A percentile compares a stretch with the other conserved stretches of the same genome.
phyloP scores from a whole-genome alignment of 2,329 filamentous ascomycete genomes.

The Stagonosporopsis rhizophila region DNA sequence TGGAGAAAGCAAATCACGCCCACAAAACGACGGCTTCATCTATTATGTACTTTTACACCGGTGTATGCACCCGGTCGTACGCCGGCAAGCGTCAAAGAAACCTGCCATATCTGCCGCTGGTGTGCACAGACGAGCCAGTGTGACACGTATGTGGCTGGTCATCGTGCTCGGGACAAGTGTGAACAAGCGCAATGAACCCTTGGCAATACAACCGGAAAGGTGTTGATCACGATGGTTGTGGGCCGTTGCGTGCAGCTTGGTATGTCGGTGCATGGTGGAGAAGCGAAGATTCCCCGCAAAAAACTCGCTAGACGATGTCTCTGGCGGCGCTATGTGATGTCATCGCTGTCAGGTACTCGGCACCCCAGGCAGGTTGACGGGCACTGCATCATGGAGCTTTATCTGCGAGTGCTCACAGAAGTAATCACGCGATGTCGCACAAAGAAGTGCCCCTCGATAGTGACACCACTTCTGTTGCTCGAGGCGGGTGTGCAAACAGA shows the following conservation, averaged over 20 bases:
- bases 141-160: constrained; percentile 34
- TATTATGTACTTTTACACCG: constrained; percentile 11
- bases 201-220: constrained; percentile 15
- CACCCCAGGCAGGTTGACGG: neutral
- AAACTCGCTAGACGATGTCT: constrained; percentile 2
- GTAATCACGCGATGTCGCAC: neutral
- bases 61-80: constrained; percentile 14
- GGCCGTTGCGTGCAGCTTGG: constrained; percentile 6
- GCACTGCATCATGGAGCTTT: neutral
- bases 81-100: constrained; percentile 21
- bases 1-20: neutral
- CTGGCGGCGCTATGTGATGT: constrained; percentile 27
- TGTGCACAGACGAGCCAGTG: constrained; percentile 16
- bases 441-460: neutral
- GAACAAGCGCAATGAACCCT: constrained; percentile 11
- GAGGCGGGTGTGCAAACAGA: neutral
- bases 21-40: neutral
- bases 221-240: constrained; percentile 11
- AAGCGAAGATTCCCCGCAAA: constrained; percentile 15
- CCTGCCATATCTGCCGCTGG: constrained; percentile 23
- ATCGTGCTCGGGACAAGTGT: constrained; percentile 2
- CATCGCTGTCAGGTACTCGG: constrained; percentile 11
- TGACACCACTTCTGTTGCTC: neutral
- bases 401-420: no score
- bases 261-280: constrained; percentile 10